These are phyloP conservation scores for Debaryomyces hansenii DNA, from an alignment of 805 yeast genomes.

Conservation along the genomic window DNA sequence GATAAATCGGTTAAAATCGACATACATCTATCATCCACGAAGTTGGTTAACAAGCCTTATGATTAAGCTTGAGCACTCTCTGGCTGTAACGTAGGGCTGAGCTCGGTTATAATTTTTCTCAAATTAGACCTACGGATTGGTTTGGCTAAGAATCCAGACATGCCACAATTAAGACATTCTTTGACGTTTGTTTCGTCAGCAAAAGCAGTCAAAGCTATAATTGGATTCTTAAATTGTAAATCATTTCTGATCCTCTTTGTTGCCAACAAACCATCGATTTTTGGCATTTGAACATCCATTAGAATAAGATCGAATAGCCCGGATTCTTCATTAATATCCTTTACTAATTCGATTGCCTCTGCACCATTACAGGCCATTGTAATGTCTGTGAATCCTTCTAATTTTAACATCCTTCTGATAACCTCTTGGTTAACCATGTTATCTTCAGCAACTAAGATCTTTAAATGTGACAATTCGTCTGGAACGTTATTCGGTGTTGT, in stretches of 20 bases:
- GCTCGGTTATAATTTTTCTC: slow-evolving; percentile 53
- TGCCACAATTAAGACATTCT: slow-evolving; percentile 85
- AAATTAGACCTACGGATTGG: slow-evolving; percentile 78
- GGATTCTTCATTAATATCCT: slow-evolving; percentile 41
- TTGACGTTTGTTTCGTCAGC: slow-evolving; percentile 90
- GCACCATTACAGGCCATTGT: slow-evolving; percentile 87
- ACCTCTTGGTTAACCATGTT: slow-evolving; percentile 94
- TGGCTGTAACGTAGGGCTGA: slow-evolving; percentile 28
- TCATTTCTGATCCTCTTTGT: slow-evolving; percentile 71
- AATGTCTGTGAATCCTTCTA: slow-evolving; percentile 76
- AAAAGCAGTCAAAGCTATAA: slow-evolving; percentile 92
- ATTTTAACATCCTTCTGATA: slow-evolving; percentile 77
- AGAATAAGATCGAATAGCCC: slow-evolving; percentile 69
- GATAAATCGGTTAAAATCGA: no score
- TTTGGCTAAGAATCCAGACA: slow-evolving; percentile 87
- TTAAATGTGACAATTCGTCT: slow-evolving; percentile 31
- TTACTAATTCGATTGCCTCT: slow-evolving; percentile 75
- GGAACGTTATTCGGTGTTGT: slow-evolving; percentile 19
- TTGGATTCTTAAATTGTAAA: slow-evolving; percentile 64
- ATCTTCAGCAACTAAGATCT: slow-evolving; percentile 89
- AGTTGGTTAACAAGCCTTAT: no score
- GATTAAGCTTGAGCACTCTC: no score
- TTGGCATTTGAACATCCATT: slow-evolving; percentile 99
- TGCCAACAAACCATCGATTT: slow-evolving; percentile 83
- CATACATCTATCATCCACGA: no score